A percentile compares a stretch with the other conserved stretches of the same genome.
Conservation (phyloP, 192 early-diverging fungal species). For the Thamnidium elegans region DNA sequence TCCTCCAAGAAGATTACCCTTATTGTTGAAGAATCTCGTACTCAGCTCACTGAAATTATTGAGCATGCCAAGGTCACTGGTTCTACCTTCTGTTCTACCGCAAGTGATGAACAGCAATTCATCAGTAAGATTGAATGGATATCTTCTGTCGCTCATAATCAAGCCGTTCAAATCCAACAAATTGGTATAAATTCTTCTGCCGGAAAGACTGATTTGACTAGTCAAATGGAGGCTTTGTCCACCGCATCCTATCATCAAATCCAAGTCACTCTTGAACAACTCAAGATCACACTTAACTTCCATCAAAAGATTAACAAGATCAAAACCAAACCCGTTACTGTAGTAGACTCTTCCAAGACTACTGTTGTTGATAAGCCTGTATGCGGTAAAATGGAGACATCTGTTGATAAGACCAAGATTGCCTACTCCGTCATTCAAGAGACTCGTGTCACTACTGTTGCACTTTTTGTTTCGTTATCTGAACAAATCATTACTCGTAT, state of each 20-base stretch:
- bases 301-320: background rate
- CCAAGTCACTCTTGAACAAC: conserved; percentile 10
- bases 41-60: conserved; percentile 14
- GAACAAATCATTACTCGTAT: conserved; percentile 12
- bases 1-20: background rate
- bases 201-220: conserved; percentile 8
- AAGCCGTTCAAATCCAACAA: conserved; percentile 17
- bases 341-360: background rate
- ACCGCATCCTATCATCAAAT: conserved; percentile 13
- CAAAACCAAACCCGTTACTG: background rate
- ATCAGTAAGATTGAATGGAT: conserved; percentile 7
- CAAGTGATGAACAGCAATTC: background rate
- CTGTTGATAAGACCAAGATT: conserved; percentile 11
- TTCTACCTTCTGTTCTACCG: background rate
- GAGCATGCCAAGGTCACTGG: conserved; percentile 13
- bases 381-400: conserved; percentile 7
- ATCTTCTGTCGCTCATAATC: background rate
- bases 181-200: conserved; percentile 8
- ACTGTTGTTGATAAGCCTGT: background rate
- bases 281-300: background rate
- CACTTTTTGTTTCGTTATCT: background rate
- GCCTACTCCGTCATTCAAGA: conserved; percentile 12
- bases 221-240: conserved; percentile 11
- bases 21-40: conserved; percentile 1
- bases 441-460: conserved; percentile 5